A percentile compares a stretch with the other conserved stretches of the same genome.
These are phyloP conservation scores for Trichosporon sp. DNA, from an alignment of 1,284 basidiomycete species.

Conservation along the genomic window DNA sequence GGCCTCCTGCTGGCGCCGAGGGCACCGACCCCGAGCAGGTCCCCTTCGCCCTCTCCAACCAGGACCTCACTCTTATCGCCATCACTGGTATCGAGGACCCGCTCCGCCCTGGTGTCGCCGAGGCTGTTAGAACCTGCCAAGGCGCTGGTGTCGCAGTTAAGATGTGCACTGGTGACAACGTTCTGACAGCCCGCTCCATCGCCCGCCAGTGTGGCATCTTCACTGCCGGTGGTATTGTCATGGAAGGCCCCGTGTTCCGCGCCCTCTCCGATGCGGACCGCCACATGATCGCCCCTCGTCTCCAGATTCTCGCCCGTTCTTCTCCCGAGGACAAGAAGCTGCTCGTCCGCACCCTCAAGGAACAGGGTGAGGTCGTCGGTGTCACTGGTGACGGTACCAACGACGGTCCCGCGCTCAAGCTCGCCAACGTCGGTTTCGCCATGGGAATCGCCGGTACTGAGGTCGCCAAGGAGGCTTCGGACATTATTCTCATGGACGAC, in stretches of 20 bases:
- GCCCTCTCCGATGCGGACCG: slow-evolving; percentile 60
- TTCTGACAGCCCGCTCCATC: slow-evolving; percentile 85
- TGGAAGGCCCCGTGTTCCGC: slow-evolving; percentile 71
- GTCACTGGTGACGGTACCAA: slow-evolving; percentile 99
- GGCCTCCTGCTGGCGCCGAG: slow-evolving; percentile 72
- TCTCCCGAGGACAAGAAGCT: slow-evolving; percentile 96
- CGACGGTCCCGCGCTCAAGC: slow-evolving; percentile 94
- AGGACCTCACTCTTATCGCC: slow-evolving; percentile 78
- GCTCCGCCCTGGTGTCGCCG: slow-evolving; percentile 81
- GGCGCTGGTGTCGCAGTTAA: slow-evolving; percentile 92
- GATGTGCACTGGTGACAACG: slow-evolving; percentile 99
- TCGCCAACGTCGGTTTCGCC: slow-evolving; percentile 89
- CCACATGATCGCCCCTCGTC: slow-evolving; percentile 60
- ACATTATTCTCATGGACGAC: slow-evolving; percentile 98
- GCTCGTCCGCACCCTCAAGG: slow-evolving; percentile 84
- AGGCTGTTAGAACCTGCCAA: slow-evolving; percentile 83
- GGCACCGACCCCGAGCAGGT: slow-evolving; percentile 63
- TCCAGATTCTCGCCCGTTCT: slow-evolving; percentile 80
- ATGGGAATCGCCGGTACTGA: slow-evolving; percentile 99
- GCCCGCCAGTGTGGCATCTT: slow-evolving; percentile 85
- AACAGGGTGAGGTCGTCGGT: slow-evolving; percentile 88
- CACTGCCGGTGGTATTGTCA: slow-evolving; percentile 58
- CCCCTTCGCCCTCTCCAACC: slow-evolving; percentile 70
- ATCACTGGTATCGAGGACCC: slow-evolving; percentile 96
- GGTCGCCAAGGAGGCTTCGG: slow-evolving; percentile 97